Conservation (phyloP, 1,284 basidiomycete genomes). For the Apiotrichum montevideense region DNA sequence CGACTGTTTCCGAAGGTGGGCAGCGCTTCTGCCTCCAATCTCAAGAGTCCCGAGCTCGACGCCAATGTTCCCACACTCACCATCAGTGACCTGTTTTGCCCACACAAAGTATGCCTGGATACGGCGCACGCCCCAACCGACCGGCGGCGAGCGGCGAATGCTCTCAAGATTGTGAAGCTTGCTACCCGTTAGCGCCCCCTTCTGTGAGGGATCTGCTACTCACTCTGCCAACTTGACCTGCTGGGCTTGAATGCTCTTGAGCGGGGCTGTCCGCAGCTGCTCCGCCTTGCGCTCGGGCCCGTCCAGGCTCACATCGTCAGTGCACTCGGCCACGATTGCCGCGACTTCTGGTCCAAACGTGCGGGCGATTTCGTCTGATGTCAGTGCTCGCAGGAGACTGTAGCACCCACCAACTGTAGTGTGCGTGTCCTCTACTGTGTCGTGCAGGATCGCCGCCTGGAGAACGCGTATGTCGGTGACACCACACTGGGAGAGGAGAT, state of each 20-base stretch:
- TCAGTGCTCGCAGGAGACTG: background rate
- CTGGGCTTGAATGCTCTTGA: conserved; percentile 44
- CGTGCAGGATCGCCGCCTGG: conserved; percentile 47
- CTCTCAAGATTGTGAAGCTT: conserved; percentile 48
- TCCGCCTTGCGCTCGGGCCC: conserved; percentile 40
- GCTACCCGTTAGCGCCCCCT: conserved; percentile 14
- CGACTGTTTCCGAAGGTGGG: too few species aligned
- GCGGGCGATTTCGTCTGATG: conserved; percentile 34
- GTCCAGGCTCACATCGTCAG: conserved; percentile 32
- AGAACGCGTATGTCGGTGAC: conserved; percentile 39
- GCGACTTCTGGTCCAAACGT: conserved; percentile 44
- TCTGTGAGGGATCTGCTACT: conserved; percentile 6
- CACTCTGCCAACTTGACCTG: conserved; percentile 47
- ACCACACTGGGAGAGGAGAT: conserved; percentile 41
- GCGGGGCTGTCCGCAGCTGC: conserved; percentile 42
- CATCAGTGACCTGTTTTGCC: conserved; percentile 47
- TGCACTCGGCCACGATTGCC: conserved; percentile 45
- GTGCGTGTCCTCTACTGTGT: conserved; percentile 49
- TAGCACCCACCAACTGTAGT: conserved; percentile 34
- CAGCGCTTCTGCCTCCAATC: too few species aligned
- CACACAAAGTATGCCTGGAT: conserved; percentile 47
- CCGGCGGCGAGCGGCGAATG: conserved; percentile 39
- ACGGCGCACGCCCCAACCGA: conserved; percentile 42
- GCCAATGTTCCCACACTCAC: conserved; percentile 13
- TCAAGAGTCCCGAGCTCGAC: too few species aligned